These are phyloP conservation scores for Allium sativum DNA, from an alignment of 106 monocot species.

Conservation along the genomic window DNA sequence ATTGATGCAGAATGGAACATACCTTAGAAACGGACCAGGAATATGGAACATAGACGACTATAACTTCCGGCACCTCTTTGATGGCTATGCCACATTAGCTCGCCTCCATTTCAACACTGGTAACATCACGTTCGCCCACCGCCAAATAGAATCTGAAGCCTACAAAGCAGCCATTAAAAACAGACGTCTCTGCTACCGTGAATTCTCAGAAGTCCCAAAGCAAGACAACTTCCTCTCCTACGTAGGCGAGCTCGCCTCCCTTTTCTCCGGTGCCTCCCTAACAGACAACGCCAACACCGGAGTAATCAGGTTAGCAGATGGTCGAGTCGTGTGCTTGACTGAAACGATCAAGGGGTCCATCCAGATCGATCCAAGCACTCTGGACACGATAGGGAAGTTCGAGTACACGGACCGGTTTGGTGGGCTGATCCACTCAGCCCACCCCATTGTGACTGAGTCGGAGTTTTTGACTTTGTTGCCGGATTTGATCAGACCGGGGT, in stretches of 20 bases:
- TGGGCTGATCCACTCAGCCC: conserved; percentile 85
- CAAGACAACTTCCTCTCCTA: conserved; percentile 37
- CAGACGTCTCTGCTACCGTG: conserved; percentile 67
- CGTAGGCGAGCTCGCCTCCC: conserved; percentile 55
- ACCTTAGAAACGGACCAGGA: conserved; percentile 85
- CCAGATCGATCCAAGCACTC: conserved; percentile 56
- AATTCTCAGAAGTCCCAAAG: conserved; percentile 83
- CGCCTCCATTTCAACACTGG: conserved; percentile 56
- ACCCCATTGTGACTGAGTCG: conserved; percentile 69
- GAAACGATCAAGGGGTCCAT: conserved; percentile 91
- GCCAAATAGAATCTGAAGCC: conserved; percentile 84
- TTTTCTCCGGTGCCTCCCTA: conserved; percentile 82
- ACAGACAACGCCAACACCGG: conserved; percentile 99
- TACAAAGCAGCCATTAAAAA: conserved; percentile 67
- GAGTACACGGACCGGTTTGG: conserved; percentile 47
- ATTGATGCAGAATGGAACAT: conserved; percentile 66
- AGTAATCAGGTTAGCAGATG: conserved; percentile 73
- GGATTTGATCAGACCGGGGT: conserved; percentile 73
- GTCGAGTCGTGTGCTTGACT: conserved; percentile 87
- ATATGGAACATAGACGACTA: conserved; percentile 80
- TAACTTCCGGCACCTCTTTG: conserved; percentile 89
- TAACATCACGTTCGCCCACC: conserved; percentile 43
- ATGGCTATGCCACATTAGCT: conserved; percentile 90
- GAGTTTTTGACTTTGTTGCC: conserved; percentile 81
- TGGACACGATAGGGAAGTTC: conserved; percentile 77